A percentile compares a stretch with the other conserved stretches of the same genome.
phyloP scores from a whole-genome alignment of 2,329 filamentous ascomycete species.

The Alternaria gaisen region DNA sequence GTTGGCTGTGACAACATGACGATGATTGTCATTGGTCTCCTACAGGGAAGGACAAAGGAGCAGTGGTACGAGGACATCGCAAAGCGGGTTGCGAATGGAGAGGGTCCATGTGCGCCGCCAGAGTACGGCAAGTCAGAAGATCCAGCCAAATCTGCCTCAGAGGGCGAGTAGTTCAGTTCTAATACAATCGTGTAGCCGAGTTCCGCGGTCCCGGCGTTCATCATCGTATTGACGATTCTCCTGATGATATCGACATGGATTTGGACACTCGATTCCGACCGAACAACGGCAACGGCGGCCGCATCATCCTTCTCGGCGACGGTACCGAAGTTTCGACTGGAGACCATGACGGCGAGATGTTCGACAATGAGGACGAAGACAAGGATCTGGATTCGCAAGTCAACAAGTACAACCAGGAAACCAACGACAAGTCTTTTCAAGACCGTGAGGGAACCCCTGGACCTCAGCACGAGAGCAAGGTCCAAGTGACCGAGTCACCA shows the following conservation, averaged over 20 bases:
- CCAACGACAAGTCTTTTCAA: slow-evolving; percentile 31
- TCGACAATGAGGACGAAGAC: slow-evolving; percentile 87
- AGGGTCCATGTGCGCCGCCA: slow-evolving; percentile 96
- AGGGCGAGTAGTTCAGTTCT: slow-evolving; percentile 49
- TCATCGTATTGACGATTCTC: slow-evolving; percentile 60
- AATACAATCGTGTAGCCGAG: slow-evolving; percentile 55
- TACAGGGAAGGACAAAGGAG: slow-evolving; percentile 91
- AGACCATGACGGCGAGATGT: slow-evolving; percentile 90
- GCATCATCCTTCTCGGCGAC: slow-evolving; percentile 94
- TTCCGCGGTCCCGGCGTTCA: slow-evolving; percentile 61
- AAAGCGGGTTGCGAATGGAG: slow-evolving; percentile 92
- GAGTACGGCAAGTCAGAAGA: slow-evolving; percentile 90
- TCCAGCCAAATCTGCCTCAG: slow-evolving; percentile 46
- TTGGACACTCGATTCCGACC: slow-evolving; percentile 73
- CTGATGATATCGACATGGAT: slow-evolving; percentile 75
- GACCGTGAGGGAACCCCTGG: slow-evolving; percentile 40
- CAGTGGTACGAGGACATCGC: slow-evolving; percentile 98
- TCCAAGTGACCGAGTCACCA: slow-evolving; percentile 45
- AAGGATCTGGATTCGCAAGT: slow-evolving; percentile 87
- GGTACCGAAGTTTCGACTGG: slow-evolving; percentile 92
- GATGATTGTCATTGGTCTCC: slow-evolving; percentile 88
- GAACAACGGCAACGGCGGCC: slow-evolving; percentile 70
- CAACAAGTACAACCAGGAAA: slow-evolving; percentile 63
- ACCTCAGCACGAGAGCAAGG: slow-evolving; percentile 26
- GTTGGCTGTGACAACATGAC: slow-evolving; percentile 99